A percentile compares a stretch with the other conserved stretches of the same genome.
Conservation (phyloP, 1,139 yeast species). For the Taphrina wiesneri region DNA sequence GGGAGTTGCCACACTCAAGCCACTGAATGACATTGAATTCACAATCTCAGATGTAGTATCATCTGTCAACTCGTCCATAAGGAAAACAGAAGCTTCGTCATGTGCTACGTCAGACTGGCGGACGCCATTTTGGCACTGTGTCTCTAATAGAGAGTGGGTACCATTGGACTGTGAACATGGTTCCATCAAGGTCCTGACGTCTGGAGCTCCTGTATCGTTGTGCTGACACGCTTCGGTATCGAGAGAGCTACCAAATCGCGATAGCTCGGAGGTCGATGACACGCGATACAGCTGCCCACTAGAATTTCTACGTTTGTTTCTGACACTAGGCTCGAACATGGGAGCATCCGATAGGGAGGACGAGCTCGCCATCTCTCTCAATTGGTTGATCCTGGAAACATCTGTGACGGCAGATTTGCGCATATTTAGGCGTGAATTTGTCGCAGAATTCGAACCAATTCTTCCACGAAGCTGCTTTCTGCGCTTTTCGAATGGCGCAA, state of each 20-base stretch:
- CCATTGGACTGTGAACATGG: neutral
- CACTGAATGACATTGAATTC: neutral
- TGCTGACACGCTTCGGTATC: neutral
- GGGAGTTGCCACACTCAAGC: neutral
- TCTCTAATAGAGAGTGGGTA: too few species aligned
- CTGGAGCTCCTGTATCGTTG: neutral
- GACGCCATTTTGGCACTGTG: neutral
- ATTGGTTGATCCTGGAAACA: neutral
- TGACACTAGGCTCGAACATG: neutral
- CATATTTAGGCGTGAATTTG: neutral
- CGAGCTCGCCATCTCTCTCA: slow-evolving; percentile 17
- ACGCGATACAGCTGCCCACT: slow-evolving; percentile 20
- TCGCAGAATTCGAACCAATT: neutral
- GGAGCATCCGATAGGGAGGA: slow-evolving; percentile 5
- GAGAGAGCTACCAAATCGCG: slow-evolving; percentile 14
- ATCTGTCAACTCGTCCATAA: slow-evolving; percentile 11
- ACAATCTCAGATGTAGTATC: neutral
- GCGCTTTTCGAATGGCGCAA: slow-evolving; percentile 53
- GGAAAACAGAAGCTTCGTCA: slow-evolving; percentile 14
- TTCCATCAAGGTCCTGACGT: too few species aligned
- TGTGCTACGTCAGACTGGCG: neutral
- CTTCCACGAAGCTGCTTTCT: slow-evolving; percentile 1
- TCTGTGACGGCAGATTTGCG: neutral
- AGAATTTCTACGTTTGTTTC: slow-evolving; percentile 15
- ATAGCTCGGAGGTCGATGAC: neutral